phyloP scores from a whole-genome alignment of 2,329 filamentous ascomycete species.

The Talaromyces sp. region DNA sequence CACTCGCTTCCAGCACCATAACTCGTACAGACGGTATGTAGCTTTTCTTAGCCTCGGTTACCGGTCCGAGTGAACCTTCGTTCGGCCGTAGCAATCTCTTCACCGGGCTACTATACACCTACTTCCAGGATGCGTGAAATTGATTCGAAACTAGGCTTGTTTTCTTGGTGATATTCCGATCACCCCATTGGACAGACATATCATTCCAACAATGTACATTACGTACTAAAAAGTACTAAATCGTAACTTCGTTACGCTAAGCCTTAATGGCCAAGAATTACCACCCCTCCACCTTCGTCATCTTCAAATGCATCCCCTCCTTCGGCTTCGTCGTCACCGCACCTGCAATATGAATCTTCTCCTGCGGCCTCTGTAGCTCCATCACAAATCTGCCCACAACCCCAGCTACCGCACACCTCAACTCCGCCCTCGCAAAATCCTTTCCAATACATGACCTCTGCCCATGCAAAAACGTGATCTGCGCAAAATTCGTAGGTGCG shows the following conservation, averaged over 20 bases:
- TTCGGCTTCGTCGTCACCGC: conserved; percentile 40
- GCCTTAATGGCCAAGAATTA: conserved; percentile 16
- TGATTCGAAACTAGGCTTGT: background rate
- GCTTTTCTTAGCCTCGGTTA: background rate
- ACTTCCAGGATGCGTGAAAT: background rate
- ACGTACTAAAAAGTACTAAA: background rate
- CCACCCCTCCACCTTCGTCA: conserved; percentile 34
- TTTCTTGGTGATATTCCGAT: background rate
- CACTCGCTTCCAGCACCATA: background rate
- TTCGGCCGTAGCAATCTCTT: background rate
- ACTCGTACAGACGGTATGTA: background rate
- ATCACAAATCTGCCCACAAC: conserved; percentile 36
- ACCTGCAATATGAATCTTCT: conserved; percentile 35
- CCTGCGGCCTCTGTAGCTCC: conserved; percentile 37
- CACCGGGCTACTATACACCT: no score
- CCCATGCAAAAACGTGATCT: conserved; percentile 41
- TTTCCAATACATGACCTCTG: conserved; percentile 40
- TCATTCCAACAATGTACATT: background rate
- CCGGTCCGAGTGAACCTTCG: background rate
- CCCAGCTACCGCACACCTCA: conserved; percentile 40
- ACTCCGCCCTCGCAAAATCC: conserved; percentile 43
- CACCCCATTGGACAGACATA: background rate
- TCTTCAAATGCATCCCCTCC: conserved; percentile 38
- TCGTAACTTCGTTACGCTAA: background rate
- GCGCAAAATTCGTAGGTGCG: conserved; percentile 37